phyloP scores from a whole-genome alignment of 2,329 filamentous ascomycete genomes.

The Teratosphaeriaceae sp. region DNA sequence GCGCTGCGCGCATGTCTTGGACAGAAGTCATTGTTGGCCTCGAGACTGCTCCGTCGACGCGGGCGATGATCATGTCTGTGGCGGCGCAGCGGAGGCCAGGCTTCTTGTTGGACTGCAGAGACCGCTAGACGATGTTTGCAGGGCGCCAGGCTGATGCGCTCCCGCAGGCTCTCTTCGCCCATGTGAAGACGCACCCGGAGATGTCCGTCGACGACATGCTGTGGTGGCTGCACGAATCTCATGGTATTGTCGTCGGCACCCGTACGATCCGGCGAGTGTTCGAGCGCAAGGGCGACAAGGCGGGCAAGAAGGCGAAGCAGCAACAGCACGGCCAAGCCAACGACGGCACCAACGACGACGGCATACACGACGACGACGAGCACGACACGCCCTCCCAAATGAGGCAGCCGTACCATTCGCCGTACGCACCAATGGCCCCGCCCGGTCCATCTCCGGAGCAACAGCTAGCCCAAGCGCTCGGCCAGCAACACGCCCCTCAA shows the following conservation, averaged over 20 bases:
- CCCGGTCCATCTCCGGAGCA: conserved; percentile 21
- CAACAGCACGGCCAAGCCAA: conserved; percentile 1
- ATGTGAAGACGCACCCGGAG: conserved; percentile 29
- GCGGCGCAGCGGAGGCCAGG: too few relatives aligned
- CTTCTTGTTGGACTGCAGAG: too few relatives aligned
- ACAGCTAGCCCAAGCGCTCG: conserved; percentile 24
- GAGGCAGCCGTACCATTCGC: conserved; percentile 24
- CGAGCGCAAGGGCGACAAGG: conserved; percentile 30
- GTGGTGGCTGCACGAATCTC: conserved; percentile 32
- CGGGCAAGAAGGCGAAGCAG: conserved; percentile 16
- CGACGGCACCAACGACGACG: conserved; percentile 3
- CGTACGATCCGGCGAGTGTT: conserved; percentile 32
- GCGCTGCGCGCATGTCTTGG: neutral
- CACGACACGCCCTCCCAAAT: conserved; percentile 9
- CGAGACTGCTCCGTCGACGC: too few relatives aligned
- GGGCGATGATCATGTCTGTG: too few relatives aligned
- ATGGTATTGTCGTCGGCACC: conserved; percentile 31
- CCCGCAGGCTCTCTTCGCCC: conserved; percentile 24
- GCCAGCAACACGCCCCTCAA: conserved; percentile 18
- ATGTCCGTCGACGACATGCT: conserved; percentile 33
- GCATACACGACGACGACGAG: conserved; percentile 18
- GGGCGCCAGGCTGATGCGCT: neutral
- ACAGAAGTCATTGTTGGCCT: neutral
- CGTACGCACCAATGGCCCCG: conserved; percentile 28
- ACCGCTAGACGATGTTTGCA: too few relatives aligned